Evolutionary conservation across 2,329 filamentous ascomycete genomes (phyloP).

Genomic region (Fusarium transvaalense): DNA sequence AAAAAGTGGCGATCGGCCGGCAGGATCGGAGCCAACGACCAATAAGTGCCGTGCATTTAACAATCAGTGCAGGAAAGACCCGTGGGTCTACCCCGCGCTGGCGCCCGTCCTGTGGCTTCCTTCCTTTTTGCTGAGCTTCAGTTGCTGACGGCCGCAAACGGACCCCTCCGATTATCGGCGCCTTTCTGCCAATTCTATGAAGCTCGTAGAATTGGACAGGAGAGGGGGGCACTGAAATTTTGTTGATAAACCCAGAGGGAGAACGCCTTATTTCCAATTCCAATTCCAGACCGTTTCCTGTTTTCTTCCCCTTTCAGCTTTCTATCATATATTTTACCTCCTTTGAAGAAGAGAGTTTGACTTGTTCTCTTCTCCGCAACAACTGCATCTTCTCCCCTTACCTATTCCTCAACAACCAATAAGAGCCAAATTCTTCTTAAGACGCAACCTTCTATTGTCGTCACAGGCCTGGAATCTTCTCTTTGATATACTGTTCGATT

Average conservation of each 20-base stretch:
- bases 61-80: slow-evolving; percentile 46
- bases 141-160: slow-evolving; percentile 44
- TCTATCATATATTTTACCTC: not conserved
- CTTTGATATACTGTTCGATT: not conserved
- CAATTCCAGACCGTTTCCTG: slow-evolving; percentile 25
- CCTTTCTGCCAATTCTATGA: slow-evolving; percentile 41
- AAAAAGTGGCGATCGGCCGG: slow-evolving; percentile 42
- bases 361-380: slow-evolving; percentile 13
- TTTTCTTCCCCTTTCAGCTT: slow-evolving; percentile 4
- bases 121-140: slow-evolving; percentile 44
- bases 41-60: slow-evolving; percentile 47
- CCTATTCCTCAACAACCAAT: slow-evolving; percentile 3
- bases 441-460: not conserved
- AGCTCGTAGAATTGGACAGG: slow-evolving; percentile 42
- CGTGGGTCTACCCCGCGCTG: slow-evolving; percentile 50
- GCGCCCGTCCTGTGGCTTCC: slow-evolving; percentile 31
- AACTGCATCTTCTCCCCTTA: slow-evolving; percentile 2
- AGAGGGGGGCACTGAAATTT: slow-evolving; percentile 42
- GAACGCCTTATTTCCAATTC: slow-evolving; percentile 32
- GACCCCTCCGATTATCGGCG: slow-evolving; percentile 51
- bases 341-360: not conserved
- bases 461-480: not conserved
- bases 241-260: slow-evolving; percentile 47
- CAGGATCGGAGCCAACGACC: slow-evolving; percentile 33
- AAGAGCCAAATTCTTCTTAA: slow-evolving; percentile 10